phyloP scores from a whole-genome alignment of 2,329 filamentous ascomycete species.

The Camptophora hylomeconis region DNA sequence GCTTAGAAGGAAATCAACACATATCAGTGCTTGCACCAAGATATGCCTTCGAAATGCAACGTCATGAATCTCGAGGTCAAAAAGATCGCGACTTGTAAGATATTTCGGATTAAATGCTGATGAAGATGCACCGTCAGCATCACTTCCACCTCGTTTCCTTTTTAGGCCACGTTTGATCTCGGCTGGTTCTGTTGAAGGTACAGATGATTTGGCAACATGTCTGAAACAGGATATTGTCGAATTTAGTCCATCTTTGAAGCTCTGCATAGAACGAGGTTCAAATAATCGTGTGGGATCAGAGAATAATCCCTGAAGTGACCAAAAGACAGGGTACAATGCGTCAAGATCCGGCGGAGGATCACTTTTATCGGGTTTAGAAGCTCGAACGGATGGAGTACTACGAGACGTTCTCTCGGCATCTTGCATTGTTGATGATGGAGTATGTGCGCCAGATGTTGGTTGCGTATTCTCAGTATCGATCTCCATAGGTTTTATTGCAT shows the following conservation, averaged over 20 bases:
- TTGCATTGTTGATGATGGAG: no score
- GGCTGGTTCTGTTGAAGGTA: slow-evolving; percentile 41
- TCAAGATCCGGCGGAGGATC: slow-evolving; percentile 41
- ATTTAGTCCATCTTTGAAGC: slow-evolving; percentile 51
- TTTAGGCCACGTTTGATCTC: slow-evolving; percentile 55
- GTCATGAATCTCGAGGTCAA: slow-evolving; percentile 91
- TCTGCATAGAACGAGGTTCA: slow-evolving; percentile 50
- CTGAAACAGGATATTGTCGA: slow-evolving; percentile 64
- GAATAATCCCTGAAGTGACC: slow-evolving; percentile 84
- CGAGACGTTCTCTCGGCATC: neutral
- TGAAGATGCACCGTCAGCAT: slow-evolving; percentile 33
- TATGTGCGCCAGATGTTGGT: slow-evolving; percentile 3
- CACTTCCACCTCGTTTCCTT: slow-evolving; percentile 56
- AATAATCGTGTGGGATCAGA: slow-evolving; percentile 81
- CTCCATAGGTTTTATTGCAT: slow-evolving; percentile 55
- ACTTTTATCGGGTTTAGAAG: slow-evolving; percentile 17
- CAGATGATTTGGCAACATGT: slow-evolving; percentile 54
- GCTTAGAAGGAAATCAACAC: slow-evolving; percentile 90
- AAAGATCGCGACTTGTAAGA: slow-evolving; percentile 90
- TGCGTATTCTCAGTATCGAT: slow-evolving; percentile 24
- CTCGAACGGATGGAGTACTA: slow-evolving; percentile 9
- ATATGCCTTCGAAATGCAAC: slow-evolving; percentile 89
- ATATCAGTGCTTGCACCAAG: slow-evolving; percentile 84
- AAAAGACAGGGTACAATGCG: slow-evolving; percentile 78
- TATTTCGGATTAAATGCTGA: slow-evolving; percentile 94